Base-by-base conservation (phyloP, 495 filamentous ascomycete genomes). In the Geopyxis carbonaria region DNA sequence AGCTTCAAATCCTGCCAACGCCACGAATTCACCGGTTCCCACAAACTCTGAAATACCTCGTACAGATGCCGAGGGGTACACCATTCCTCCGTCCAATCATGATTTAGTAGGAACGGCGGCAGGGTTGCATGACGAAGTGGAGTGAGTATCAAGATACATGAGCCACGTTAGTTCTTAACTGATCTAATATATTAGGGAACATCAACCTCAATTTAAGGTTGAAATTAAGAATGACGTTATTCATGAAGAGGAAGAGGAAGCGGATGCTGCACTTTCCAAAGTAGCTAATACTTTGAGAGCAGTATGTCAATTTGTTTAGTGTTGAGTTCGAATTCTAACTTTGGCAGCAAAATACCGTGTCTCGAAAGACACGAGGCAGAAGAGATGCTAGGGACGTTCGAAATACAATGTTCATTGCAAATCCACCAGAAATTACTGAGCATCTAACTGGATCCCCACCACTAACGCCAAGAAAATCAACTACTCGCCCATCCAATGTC, bases 221-320 rank as follows among this genome's bases (percentile, higher is more conserved):
- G 89, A 77, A 43, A 99, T 99, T 45, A 69, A 82, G 45, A 85
- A 83, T 46, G 80, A 91, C 43, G 87, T 92, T 1, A 91, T 99
- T 40, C 75, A 75, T 15, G 89, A 97, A 59, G 89, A 95, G 55
- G 81, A 87, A 47, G 73, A 67, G 39, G 83, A 92, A 56, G 82
- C 82, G 2, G 75, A 89, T 58, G 77, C 80, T 30, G 89, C 91
- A 1, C 65, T 94, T 53, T 80, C 85, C 31, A 86, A 78, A 46
- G 83, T 93, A 50, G 84, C 87, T n/a, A 85, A 80, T 51, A 81
- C 82, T 8, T 63, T 99, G 18, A 67, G 76, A 50, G 57, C 73
- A 47, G 75, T 78, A 60, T 54, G 66, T 63, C 15, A 9, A 11
- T 27, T 28, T 14, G 13, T 11, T 19, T 22, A 22, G 20, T 40